Conservation (phyloP, 2,329 filamentous ascomycete species). For the Tolypocladium amazonense region DNA sequence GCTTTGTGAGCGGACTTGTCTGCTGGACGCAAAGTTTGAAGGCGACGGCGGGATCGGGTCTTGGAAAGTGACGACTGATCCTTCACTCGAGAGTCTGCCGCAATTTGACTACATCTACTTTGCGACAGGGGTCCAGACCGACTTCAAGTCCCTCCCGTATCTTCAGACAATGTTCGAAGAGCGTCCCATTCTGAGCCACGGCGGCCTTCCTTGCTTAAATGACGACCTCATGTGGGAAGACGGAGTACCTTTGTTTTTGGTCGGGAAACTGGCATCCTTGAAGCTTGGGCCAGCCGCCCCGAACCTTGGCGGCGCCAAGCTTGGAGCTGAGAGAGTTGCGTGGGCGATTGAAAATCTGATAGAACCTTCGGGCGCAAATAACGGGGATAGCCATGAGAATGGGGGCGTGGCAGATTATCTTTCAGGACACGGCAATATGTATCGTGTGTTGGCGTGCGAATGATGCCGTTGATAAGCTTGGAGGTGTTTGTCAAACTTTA, state of each 20-base stretch:
- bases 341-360: conserved; percentile 55
- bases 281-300: conserved; percentile 61
- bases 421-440: conserved; percentile 25
- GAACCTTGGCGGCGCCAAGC: conserved; percentile 63
- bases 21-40: conserved; percentile 42
- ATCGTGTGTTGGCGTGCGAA: conserved; percentile 13
- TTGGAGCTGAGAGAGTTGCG: conserved; percentile 62
- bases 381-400: conserved; percentile 1
- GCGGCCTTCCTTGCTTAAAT: conserved; percentile 62
- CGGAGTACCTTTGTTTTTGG: conserved; percentile 63
- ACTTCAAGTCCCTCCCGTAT: conserved; percentile 50
- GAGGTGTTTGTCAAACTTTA: not conserved
- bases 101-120: conserved; percentile 61
- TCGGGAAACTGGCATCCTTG: conserved; percentile 56
- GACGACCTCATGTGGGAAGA: conserved; percentile 68
- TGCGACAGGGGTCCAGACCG: conserved; percentile 59
- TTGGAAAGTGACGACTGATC: conserved; percentile 39
- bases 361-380: conserved; percentile 7
- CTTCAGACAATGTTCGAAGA: conserved; percentile 47
- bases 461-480: not conserved
- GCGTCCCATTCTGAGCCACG: conserved; percentile 50
- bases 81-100: conserved; percentile 40
- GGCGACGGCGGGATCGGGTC: conserved; percentile 17
- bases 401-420: conserved; percentile 16
- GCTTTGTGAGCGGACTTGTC: conserved; percentile 46